A percentile compares a stretch with the other conserved stretches of the same genome.
Evolutionary conservation across 2,329 filamentous ascomycete genomes (phyloP).

Genomic region (Fusarium siculi): DNA sequence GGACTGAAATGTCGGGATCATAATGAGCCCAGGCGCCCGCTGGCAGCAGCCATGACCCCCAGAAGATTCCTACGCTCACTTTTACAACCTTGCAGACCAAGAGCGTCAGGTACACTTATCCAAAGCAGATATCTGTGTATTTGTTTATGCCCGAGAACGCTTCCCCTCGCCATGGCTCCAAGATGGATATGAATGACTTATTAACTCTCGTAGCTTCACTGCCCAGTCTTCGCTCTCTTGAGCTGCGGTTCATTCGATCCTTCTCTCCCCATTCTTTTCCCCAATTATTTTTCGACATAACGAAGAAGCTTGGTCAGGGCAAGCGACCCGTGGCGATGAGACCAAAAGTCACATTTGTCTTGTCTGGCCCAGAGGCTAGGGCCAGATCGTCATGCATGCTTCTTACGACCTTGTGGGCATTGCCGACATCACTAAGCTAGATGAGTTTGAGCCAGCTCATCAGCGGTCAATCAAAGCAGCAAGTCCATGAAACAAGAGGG

Average conservation of each 20-base stretch:
- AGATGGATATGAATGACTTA: conserved; percentile 42
- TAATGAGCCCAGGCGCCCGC: not conserved
- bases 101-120: conserved; percentile 47
- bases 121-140: conserved; percentile 44
- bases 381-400: not conserved
- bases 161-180: conserved; percentile 47
- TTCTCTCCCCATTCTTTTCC: conserved; percentile 5
- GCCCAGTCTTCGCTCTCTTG: conserved; percentile 45
- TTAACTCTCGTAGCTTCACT: conserved; percentile 43
- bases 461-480: rapidly evolving
- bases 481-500: not conserved
- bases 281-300: not conserved
- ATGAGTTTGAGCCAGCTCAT: not conserved
- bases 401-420: not conserved
- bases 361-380: rapidly evolving
- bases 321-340: not conserved
- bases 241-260: conserved; percentile 43
- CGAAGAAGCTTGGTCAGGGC: not conserved
- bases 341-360: not conserved
- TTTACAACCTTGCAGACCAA: conserved; percentile 47
- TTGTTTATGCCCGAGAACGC: conserved; percentile 47
- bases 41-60: not conserved
- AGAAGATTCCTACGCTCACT: conserved; percentile 40
- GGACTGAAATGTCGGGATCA: not conserved
- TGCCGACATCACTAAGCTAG: not conserved